These are phyloP conservation scores for Boletus tomentosulus DNA, from an alignment of 768 basidiomycete species.

Conservation along the genomic window DNA sequence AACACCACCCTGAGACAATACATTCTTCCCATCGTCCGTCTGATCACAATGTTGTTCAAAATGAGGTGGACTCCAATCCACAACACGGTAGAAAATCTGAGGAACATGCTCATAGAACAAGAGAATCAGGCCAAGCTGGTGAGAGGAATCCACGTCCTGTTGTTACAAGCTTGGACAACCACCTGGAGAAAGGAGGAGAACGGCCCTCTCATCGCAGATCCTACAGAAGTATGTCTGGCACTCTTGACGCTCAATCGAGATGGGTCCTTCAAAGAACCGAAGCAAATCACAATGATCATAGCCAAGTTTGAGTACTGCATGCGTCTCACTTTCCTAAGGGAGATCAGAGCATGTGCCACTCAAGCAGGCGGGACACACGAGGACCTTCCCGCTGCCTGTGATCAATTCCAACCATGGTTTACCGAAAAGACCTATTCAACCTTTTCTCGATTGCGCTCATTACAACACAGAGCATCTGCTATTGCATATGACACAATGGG, in stretches of 20 bases:
- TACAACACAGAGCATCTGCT: conserved; percentile 6
- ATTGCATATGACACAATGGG: conserved; percentile 2
- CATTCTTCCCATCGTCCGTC: no score
- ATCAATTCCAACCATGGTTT: neutral
- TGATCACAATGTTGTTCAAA: no score
- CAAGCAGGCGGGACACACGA: neutral
- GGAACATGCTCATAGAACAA: no score
- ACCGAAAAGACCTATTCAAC: conserved; percentile 4
- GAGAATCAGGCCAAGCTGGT: no score
- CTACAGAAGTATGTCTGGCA: neutral
- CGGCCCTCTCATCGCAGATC: no score
- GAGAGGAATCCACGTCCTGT: no score
- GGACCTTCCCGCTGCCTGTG: neutral
- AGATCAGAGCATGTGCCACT: conserved; percentile 2
- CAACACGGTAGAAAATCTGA: no score
- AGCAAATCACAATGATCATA: conserved; percentile 1
- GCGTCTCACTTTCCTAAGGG: neutral
- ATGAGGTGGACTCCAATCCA: no score
- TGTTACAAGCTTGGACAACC: no score
- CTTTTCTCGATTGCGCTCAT: neutral
- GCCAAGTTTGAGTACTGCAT: conserved; percentile 12
- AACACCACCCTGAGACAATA: no score
- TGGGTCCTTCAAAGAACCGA: conserved; percentile 17
- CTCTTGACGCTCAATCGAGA: neutral
- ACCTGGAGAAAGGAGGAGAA: no score